Conservation (phyloP, 2,329 filamentous ascomycete genomes). For the Stagonosporopsis rhizophila region DNA sequence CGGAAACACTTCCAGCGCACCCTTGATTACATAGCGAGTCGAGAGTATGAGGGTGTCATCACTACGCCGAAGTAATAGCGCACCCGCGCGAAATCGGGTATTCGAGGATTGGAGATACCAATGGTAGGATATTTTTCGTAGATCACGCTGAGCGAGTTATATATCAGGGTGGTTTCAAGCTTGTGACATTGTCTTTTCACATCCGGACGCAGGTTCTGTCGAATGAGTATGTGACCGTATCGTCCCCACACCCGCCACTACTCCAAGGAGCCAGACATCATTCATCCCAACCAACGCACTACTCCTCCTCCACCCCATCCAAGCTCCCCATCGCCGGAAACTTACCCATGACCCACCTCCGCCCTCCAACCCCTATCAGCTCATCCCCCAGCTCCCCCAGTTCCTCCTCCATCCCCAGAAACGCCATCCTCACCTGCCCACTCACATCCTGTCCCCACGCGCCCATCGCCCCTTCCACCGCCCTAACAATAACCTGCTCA, state of each 20-base stretch:
- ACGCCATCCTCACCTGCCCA: background rate
- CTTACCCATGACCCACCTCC: background rate
- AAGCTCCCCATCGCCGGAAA: background rate
- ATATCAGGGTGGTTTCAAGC: background rate
- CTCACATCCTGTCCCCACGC: background rate
- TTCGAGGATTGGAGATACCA: background rate
- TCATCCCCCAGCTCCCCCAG: background rate
- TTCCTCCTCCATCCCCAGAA: constrained; percentile 8
- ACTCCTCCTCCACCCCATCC: background rate
- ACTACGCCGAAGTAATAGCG: constrained; percentile 63
- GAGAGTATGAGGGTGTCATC: constrained; percentile 93
- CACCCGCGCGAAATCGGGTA: background rate
- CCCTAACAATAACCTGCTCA: constrained; percentile 8
- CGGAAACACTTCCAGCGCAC: constrained; percentile 95
- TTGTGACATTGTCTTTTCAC: constrained; percentile 1
- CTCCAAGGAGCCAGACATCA: too few species aligned
- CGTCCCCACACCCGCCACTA: too few species aligned
- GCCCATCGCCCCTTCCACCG: background rate
- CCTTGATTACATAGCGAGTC: constrained; percentile 87
- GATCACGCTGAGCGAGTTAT: background rate
- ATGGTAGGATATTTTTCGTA: constrained; percentile 2
- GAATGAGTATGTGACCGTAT: too few species aligned
- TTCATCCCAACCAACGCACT: background rate
- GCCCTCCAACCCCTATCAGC: constrained; percentile 4
- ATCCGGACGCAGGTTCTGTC: background rate